Conservation (phyloP, 2,329 filamentous ascomycete genomes). For the Colletotrichum sp. region DNA sequence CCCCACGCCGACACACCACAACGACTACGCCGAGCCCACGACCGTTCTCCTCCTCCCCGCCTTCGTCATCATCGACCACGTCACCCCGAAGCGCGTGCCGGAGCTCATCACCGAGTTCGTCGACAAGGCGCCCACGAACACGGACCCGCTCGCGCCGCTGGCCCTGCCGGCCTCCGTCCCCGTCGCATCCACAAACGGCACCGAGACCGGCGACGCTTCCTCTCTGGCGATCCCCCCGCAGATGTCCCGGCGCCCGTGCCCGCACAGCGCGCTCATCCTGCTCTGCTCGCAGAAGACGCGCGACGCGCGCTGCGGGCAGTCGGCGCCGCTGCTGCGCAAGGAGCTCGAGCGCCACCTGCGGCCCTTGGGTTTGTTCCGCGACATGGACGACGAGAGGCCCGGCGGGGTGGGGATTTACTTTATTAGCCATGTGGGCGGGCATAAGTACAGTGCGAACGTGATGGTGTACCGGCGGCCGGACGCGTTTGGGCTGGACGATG, state of each 20-base stretch:
- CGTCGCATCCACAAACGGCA: slow-evolving; percentile 25
- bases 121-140: slow-evolving; percentile 75
- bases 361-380: slow-evolving; percentile 82
- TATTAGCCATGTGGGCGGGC: slow-evolving; percentile 93
- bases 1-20: slow-evolving; percentile 72
- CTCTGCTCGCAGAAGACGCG: slow-evolving; percentile 95
- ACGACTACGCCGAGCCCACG: slow-evolving; percentile 72
- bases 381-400: slow-evolving; percentile 85
- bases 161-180: slow-evolving; percentile 40
- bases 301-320: slow-evolving; percentile 93
- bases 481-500: slow-evolving; percentile 58
- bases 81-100: slow-evolving; percentile 76
- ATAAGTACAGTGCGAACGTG: slow-evolving; percentile 95
- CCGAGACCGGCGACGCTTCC: not conserved
- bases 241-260: slow-evolving; percentile 64
- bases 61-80: slow-evolving; percentile 83
- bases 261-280: slow-evolving; percentile 86
- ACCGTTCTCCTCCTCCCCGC: slow-evolving; percentile 84
- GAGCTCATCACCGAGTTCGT: slow-evolving; percentile 75
- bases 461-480: slow-evolving; percentile 81
- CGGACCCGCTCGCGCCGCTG: slow-evolving; percentile 58
- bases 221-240: slow-evolving; percentile 34
- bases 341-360: slow-evolving; percentile 91
- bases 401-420: slow-evolving; percentile 97
- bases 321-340: slow-evolving; percentile 83